Evolutionary conservation across 2,329 filamentous ascomycete genomes (phyloP), one percentile per base, ranked within the genome.

Genomic region (Hypoxylon sp.): DNA sequence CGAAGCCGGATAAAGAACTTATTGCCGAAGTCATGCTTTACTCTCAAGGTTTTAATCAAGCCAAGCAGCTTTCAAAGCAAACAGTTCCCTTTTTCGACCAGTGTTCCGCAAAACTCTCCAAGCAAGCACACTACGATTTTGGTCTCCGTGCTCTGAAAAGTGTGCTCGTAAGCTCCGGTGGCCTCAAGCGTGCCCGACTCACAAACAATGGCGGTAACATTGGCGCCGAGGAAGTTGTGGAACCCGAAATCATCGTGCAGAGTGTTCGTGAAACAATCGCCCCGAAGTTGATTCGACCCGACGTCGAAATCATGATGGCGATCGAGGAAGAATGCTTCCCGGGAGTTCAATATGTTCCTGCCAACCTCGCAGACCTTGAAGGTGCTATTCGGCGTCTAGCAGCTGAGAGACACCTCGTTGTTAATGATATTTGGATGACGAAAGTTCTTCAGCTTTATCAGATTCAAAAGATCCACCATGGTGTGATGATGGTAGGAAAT

Each of bases 1-100:
- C 96, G 10, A 99, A 98, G 82, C 96, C 96, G 0, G 97, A 99
- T 85, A 99, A 99, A 82, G 97, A 99, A 81, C 91, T 99, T 64
- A 99, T 99, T 81, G 94, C 96, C 37, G 96, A 99, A 84, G 96
- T 99, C 76, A 99, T 99, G 97, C 89, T 99, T 37, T 99, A 98
- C 86, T 99, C 97, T 0, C 96, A 99, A 81, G 96, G 96, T 77
- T 99, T 99, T 86, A 97, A 93, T 76, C 94, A 97, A 80, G 96
- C 96, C 37, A 99, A 98, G 82, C 85, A 91, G 66, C 86, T 99
- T 4, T 97, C 96, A 1, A 96, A 95, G 78, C 94, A 98, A 75
- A 97, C 95, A 0, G 96, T 99, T 24, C 97, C 96, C 0, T 99
- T 99, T 86, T 99, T 99, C 81, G 96, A 99, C 78, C 90, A 92